These are phyloP conservation scores for Rhynchosporium agropyri DNA, from an alignment of 2,329 filamentous ascomycete genomes.

Conservation along the genomic window DNA sequence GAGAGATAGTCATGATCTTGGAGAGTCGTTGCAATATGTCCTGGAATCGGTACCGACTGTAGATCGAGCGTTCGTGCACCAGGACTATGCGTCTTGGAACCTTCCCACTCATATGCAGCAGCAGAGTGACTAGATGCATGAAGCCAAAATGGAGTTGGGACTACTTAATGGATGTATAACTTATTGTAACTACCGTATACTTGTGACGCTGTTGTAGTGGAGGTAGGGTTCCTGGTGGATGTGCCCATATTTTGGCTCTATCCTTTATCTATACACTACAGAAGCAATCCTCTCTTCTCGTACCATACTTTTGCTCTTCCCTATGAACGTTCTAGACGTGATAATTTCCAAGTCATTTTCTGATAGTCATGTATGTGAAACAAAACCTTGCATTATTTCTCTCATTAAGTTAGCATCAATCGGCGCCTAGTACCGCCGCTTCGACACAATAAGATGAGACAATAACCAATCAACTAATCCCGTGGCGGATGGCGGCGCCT, in stretches of 20 bases:
- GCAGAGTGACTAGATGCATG: slow-evolving; percentile 32
- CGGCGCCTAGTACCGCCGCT: no score
- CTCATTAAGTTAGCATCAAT: no score
- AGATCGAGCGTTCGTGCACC: slow-evolving; percentile 47
- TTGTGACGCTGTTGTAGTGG: no score
- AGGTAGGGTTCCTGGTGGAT: no score
- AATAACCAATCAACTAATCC: background rate
- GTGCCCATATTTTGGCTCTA: background rate
- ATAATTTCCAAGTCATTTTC: no score
- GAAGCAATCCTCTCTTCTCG: background rate
- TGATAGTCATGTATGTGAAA: no score
- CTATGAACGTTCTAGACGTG: no score
- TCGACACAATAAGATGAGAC: background rate
- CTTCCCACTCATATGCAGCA: slow-evolving; percentile 44
- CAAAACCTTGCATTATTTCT: no score
- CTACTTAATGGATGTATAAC: background rate
- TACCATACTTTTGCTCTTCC: background rate
- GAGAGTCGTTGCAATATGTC: slow-evolving; percentile 66
- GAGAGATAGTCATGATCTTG: slow-evolving; percentile 58
- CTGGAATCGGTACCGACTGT: slow-evolving; percentile 51
- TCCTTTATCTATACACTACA: background rate
- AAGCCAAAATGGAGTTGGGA: background rate
- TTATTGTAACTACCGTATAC: background rate
- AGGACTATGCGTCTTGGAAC: slow-evolving; percentile 45
- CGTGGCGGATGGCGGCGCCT: slow-evolving; percentile 3